These are phyloP conservation scores for Elsinoe australis DNA, from an alignment of 2,329 filamentous ascomycete species.

Conservation along the genomic window DNA sequence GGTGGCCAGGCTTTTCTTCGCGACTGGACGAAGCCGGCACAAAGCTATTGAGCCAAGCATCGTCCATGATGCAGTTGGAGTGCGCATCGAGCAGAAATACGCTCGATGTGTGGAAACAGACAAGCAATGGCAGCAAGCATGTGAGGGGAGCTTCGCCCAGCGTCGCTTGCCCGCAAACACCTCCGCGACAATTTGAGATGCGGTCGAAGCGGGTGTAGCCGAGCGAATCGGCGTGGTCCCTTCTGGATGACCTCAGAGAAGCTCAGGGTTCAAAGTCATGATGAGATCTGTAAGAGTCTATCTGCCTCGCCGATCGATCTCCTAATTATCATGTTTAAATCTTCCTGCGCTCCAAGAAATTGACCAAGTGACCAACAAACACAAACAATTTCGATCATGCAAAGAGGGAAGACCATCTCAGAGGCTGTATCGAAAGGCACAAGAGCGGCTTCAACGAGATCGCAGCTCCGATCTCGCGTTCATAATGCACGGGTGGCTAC, in stretches of 20 bases:
- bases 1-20: slow-evolving; percentile 48
- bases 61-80: slow-evolving; percentile 44
- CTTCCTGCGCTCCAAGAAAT: no score
- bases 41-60: slow-evolving; percentile 71
- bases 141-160: no score
- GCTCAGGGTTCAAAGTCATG: slow-evolving; percentile 14
- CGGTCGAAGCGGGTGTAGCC: slow-evolving; percentile 1
- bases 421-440: slow-evolving; percentile 15
- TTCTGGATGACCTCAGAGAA: no score
- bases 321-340: no score
- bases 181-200: background rate
- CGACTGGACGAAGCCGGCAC: slow-evolving; percentile 55
- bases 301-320: slow-evolving; percentile 15
- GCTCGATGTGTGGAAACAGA: background rate
- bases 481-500: slow-evolving; percentile 21
- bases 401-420: slow-evolving; percentile 11
- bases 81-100: background rate
- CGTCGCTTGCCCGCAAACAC: no score
- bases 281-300: slow-evolving; percentile 12
- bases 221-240: no score
- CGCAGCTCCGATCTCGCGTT: slow-evolving; percentile 24
- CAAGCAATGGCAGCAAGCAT: background rate
- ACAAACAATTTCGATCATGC: no score
- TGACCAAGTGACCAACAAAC: no score
- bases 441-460: slow-evolving; percentile 23